Evolutionary conservation across 2,329 filamentous ascomycete genomes (phyloP), one percentile per base, ranked within the genome.

Genomic region (Ceratocystis cacaofunesta): DNA sequence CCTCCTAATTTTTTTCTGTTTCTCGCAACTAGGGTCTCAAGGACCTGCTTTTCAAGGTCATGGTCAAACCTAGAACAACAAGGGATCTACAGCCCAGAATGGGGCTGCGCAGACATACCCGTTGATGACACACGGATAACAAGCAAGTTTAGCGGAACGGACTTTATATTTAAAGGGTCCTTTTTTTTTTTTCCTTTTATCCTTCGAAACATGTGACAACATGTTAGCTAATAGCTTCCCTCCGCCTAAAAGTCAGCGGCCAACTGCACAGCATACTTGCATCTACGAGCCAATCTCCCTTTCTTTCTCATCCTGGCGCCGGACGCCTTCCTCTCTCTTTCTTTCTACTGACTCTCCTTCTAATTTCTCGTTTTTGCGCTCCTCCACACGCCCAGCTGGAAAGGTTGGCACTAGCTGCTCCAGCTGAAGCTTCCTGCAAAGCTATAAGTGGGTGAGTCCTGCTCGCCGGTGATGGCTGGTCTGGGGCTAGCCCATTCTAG

Each of bases 381-480:
- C 19, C 17, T 50, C 15, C 46, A 32, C 52, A 58, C 52, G 28
- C 52, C 52, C 52, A 58, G 52, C 52, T 58, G 52, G 52, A 58
- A 58, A 32, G 28, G 52, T 58, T 58, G 52, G 52, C 52, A 58
- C 52, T 58, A 58, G 52, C 52, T 36, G 28, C 52, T 58, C 4
- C 5, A 58, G 52, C 52, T 58, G 52, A 58, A 58, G 52, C 52
- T n/a, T 58, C 52, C 52, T 58, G 15, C 52, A 25, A 41, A 32
- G 5, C 15, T 58, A 17, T 25, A 58, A 32, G 28, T 58, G 52
- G 28, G 36, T 30, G 52, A 36, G 52, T 58, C 3, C 28, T 52
- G 48, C 52, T 58, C 28, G 12, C 28, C 17, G 12, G 52, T 58
- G 25, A 57, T 57, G 52, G 28, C 28, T 58, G 12, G 52, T 19